phyloP scores from a whole-genome alignment of 106 monocot genomes.

The Iris macrosiphon region DNA sequence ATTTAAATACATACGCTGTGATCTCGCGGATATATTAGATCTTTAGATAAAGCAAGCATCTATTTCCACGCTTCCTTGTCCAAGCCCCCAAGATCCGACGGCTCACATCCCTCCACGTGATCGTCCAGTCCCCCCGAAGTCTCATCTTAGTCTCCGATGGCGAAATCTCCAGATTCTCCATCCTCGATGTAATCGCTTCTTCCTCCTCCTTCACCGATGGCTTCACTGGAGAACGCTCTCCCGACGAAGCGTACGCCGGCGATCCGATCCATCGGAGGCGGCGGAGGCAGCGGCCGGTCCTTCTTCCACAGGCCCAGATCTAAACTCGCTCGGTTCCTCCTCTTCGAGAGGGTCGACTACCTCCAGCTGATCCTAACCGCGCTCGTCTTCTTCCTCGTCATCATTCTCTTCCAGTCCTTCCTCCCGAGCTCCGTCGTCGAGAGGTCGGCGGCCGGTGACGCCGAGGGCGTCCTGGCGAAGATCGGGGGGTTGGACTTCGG shows the following conservation, averaged over 20 bases:
- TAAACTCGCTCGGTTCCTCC: slow-evolving; percentile 41
- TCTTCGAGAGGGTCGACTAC: slow-evolving; percentile 58
- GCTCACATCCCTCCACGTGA: too few species aligned
- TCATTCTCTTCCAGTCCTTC: slow-evolving; percentile 44
- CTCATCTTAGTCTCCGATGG: too few species aligned
- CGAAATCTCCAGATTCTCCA: too few species aligned
- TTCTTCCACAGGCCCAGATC: slow-evolving; percentile 39
- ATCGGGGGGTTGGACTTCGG: slow-evolving; percentile 30
- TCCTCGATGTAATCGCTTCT: too few species aligned
- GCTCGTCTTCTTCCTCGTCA: slow-evolving; percentile 47
- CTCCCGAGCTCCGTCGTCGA: slow-evolving; percentile 39
- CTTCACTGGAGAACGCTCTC: slow-evolving; percentile 16
- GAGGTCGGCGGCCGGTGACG: background rate
- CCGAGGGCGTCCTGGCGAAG: background rate
- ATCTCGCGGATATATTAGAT: too few species aligned
- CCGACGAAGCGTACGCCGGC: slow-evolving; percentile 16
- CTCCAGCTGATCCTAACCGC: slow-evolving; percentile 40
- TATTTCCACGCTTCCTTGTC: too few species aligned
- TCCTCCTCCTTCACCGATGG: too few species aligned
- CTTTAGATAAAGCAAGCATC: too few species aligned
- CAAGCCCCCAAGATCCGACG: too few species aligned
- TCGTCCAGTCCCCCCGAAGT: too few species aligned
- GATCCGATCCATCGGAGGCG: too few species aligned
- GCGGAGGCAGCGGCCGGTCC: background rate
- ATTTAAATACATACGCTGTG: too few species aligned